These are phyloP conservation scores for Cladophialophora psammophila DNA, from an alignment of 2,329 filamentous ascomycete genomes.

Conservation along the genomic window DNA sequence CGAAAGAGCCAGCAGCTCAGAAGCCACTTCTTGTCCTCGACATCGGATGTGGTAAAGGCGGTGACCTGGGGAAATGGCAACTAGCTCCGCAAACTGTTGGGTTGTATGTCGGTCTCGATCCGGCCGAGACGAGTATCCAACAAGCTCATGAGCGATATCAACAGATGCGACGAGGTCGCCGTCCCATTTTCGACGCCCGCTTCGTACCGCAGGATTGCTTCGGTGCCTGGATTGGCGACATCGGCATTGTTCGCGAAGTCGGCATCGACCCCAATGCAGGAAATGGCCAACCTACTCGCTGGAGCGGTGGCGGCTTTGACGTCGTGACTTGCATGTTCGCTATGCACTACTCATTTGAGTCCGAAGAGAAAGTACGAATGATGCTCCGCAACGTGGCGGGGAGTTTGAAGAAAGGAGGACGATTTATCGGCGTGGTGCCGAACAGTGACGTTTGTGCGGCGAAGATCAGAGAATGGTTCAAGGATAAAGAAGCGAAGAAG, in stretches of 20 bases:
- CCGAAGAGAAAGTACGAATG: constrained; percentile 82
- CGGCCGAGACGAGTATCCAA: constrained; percentile 88
- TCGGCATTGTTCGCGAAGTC: constrained; percentile 82
- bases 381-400: constrained; percentile 95
- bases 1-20: constrained; percentile 44
- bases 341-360: constrained; percentile 98
- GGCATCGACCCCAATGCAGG: constrained; percentile 79
- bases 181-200: constrained; percentile 78
- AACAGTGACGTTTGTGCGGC: constrained; percentile 89
- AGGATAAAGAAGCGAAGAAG: constrained; percentile 56
- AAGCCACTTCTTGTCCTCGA: constrained; percentile 83
- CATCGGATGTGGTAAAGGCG: constrained; percentile 95
- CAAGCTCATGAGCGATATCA: constrained; percentile 87
- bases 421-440: constrained; percentile 95
- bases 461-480: constrained; percentile 79
- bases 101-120: constrained; percentile 92
- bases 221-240: constrained; percentile 79
- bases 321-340: constrained; percentile 99
- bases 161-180: constrained; percentile 69
- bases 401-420: constrained; percentile 88
- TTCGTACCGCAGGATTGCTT: constrained; percentile 95
- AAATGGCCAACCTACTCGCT: constrained; percentile 65
- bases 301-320: constrained; percentile 82
- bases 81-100: constrained; percentile 89
- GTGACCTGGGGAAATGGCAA: constrained; percentile 95